Percentiles rank a stretch among this genome's conserved stretches.
Evolutionary conservation across 2,329 filamentous ascomycete genomes (phyloP).

Genomic region (Xylaria sp.): DNA sequence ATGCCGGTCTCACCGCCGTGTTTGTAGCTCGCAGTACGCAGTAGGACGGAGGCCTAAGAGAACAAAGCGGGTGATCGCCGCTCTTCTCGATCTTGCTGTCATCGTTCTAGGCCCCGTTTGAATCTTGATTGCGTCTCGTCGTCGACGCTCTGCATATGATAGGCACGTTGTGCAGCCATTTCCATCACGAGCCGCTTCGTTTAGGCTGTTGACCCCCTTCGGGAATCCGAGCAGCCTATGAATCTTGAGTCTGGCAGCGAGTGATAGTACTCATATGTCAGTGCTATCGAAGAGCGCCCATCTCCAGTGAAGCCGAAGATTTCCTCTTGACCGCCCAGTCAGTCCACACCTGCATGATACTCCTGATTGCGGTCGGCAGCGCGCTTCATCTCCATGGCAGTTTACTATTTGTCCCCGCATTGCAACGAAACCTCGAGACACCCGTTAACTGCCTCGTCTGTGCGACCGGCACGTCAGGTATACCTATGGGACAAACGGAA

Average conservation of each 20-base stretch:
- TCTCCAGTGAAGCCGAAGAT: conserved; percentile 2
- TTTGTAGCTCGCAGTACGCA: conserved; percentile 13
- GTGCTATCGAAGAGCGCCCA: neutral
- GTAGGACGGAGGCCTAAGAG: conserved; percentile 7
- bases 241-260: neutral
- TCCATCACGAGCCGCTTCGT: conserved; percentile 7
- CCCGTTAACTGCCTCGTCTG: conserved; percentile 21
- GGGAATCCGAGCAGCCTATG: conserved; percentile 21
- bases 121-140: conserved; percentile 29
- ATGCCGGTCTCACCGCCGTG: conserved; percentile 26
- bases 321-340: conserved; percentile 14
- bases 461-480: conserved; percentile 15
- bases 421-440: conserved; percentile 31
- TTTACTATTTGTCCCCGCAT: conserved; percentile 38
- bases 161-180: conserved; percentile 13
- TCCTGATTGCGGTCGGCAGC: conserved; percentile 10
- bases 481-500: conserved; percentile 10
- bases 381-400: conserved; percentile 1
- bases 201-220: conserved; percentile 23
- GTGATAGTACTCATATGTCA: conserved; percentile 1
- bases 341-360: conserved; percentile 13
- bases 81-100: conserved; percentile 27
- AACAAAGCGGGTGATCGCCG: conserved; percentile 25
- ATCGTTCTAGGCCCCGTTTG: conserved; percentile 27
- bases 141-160: neutral